Evolutionary conservation across 1,139 yeast species (phyloP).

Genomic region (Yamadazyma taylorii): DNA sequence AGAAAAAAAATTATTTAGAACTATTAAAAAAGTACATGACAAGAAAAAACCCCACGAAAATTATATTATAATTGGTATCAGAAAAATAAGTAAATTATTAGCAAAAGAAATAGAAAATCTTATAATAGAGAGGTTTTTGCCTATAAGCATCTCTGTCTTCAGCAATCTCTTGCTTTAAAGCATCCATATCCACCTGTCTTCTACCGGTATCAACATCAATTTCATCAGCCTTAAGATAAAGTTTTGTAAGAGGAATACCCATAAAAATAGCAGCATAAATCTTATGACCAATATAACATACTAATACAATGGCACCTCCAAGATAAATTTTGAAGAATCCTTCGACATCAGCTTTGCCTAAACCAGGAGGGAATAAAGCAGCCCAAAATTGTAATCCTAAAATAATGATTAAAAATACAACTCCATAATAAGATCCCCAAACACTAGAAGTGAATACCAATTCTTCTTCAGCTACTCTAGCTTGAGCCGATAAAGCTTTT

Average conservation of each 20-base stretch:
- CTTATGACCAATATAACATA: slow-evolving; percentile 34
- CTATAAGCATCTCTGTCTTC: slow-evolving; percentile 26
- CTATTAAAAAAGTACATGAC: too few relatives aligned
- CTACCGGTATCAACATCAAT: slow-evolving; percentile 46
- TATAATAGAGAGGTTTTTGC: slow-evolving; percentile 24
- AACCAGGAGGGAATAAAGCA: slow-evolving; percentile 40
- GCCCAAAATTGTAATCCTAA: slow-evolving; percentile 41
- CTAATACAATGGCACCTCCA: slow-evolving; percentile 29
- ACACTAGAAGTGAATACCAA: slow-evolving; percentile 25
- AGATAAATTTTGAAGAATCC: slow-evolving; percentile 35
- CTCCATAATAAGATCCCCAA: slow-evolving; percentile 34
- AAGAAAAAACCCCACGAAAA: background rate
- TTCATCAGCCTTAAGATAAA: slow-evolving; percentile 33
- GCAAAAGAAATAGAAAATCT: slow-evolving; percentile 25
- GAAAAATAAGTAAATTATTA: slow-evolving; percentile 7
- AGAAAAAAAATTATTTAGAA: too few relatives aligned
- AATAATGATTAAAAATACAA: slow-evolving; percentile 24
- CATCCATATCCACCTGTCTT: slow-evolving; percentile 40
- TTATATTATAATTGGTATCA: background rate
- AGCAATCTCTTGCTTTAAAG: slow-evolving; percentile 37
- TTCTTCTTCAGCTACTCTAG: slow-evolving; percentile 32
- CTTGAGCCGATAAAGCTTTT: slow-evolving; percentile 27
- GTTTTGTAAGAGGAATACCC: slow-evolving; percentile 26
- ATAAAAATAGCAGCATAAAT: slow-evolving; percentile 24
- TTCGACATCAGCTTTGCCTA: slow-evolving; percentile 29